Evolutionary conservation across 768 basidiomycete genomes (phyloP).

Genomic region (Grammothele lineata): DNA sequence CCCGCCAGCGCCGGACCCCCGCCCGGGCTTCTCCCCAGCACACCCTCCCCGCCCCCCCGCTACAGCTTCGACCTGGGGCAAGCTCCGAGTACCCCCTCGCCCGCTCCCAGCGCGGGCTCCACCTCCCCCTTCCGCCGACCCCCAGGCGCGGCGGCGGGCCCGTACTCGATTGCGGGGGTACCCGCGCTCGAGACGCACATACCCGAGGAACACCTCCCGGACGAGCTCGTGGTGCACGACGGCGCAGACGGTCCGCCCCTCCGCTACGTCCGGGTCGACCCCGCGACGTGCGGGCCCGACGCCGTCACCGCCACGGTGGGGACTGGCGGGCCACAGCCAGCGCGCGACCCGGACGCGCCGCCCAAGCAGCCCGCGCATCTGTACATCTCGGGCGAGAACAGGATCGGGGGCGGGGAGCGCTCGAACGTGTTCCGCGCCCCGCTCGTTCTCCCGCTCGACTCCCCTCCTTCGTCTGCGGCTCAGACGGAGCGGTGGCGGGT

Average conservation of each 20-base stretch:
- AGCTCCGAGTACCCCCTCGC: too few species aligned
- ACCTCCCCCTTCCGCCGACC: too few species aligned
- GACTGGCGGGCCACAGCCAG: too few species aligned
- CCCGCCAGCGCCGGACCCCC: too few species aligned
- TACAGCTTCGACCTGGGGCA: too few species aligned
- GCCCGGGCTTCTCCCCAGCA: too few species aligned
- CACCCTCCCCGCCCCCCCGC: too few species aligned
- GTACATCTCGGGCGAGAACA: slow-evolving; percentile 37
- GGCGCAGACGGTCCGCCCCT: neutral
- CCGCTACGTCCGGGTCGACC: slow-evolving; percentile 8
- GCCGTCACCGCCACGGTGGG: neutral
- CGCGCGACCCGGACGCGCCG: neutral
- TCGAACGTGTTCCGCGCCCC: slow-evolving; percentile 46
- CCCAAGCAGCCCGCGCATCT: slow-evolving; percentile 34
- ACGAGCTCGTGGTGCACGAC: slow-evolving; percentile 16
- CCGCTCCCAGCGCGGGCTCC: too few species aligned
- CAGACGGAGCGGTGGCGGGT: slow-evolving; percentile 15
- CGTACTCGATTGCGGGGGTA: too few species aligned
- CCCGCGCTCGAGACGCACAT: slow-evolving; percentile 8
- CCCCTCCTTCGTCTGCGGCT: neutral
- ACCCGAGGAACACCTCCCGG: slow-evolving; percentile 13
- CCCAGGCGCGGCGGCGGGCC: too few species aligned
- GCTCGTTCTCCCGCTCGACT: slow-evolving; percentile 38
- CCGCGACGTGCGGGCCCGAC: neutral
- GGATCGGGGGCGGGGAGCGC: slow-evolving; percentile 37